Base-by-base conservation (phyloP, 768 basidiomycete species). In the Tylopilus intermedius region DNA sequence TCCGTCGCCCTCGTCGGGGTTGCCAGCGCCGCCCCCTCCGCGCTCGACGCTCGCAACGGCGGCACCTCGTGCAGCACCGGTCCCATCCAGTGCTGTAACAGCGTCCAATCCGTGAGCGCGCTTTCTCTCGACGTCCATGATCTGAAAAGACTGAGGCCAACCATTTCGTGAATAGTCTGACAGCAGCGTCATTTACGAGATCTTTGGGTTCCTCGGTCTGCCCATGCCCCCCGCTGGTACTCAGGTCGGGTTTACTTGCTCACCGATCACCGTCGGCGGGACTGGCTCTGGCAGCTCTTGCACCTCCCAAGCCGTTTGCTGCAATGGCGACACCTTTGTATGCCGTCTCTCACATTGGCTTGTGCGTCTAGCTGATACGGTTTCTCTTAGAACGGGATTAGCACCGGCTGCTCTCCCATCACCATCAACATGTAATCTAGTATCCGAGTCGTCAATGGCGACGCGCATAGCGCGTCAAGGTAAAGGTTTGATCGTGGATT, bases 31-130 rank as follows among this genome's bases (percentile, higher is more conserved):
- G 44, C n/a, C 24, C 57, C 56, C 10, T 30, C 32, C 30, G 40
- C 29, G 9, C 45, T 58, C 22, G 45, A 45, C 13, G 44, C 14
- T 27, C 55, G 54, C 22, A 6, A 32, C 14, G 5, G 43, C 7
- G 22, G 18, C 29, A 38, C 18, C 43, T 0, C 62, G n/a, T 80
- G 79, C 65, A 70, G 70, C 61, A 71, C 73, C 29, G 79, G 77
- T 3, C 44, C 60, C n/a, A 44, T 74, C 24, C 43, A 47, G 15
- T 62, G 54, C 50, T 61, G 49, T 35, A 10, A n/a, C 39, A 47
- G 26, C 18, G 2, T 15, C 9, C 24, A 15, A 5, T 18, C 21
- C n/a, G 48, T 50, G 38, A 54, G 43, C 14, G 35, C 4, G 39
- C 10, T 2, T 33, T 29, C 50, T 24, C 21, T 22, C 9, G 30